These are phyloP conservation scores for Leccinum fallax DNA, from an alignment of 1,284 basidiomycete species.

Conservation along the genomic window DNA sequence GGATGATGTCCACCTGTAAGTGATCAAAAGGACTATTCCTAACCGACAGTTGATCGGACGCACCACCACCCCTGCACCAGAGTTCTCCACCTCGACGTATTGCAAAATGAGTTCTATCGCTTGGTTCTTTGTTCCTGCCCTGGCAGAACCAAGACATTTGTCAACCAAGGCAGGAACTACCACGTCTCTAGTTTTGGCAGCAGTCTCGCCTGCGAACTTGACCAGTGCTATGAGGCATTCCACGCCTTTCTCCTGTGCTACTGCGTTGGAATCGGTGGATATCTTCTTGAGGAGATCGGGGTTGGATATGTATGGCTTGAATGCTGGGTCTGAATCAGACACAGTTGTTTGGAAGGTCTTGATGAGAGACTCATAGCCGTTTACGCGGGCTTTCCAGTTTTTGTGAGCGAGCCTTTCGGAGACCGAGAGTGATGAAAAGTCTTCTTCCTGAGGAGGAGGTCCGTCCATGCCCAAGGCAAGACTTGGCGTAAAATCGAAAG, in stretches of 20 bases:
- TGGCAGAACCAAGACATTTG: constrained; percentile 91
- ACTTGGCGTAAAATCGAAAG: neutral
- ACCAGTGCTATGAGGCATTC: constrained; percentile 86
- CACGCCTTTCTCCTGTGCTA: constrained; percentile 97
- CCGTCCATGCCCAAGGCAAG: constrained; percentile 71
- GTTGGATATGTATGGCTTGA: constrained; percentile 84
- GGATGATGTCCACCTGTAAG: constrained; percentile 77
- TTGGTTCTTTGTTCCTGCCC: constrained; percentile 91
- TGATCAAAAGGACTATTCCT: constrained; percentile 23
- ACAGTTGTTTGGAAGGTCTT: constrained; percentile 86
- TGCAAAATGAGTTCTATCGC: constrained; percentile 86
- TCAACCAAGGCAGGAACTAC: constrained; percentile 92
- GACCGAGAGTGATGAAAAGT: constrained; percentile 84
- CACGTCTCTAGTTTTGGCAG: constrained; percentile 77
- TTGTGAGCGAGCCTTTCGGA: constrained; percentile 88
- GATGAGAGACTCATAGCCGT: constrained; percentile 88
- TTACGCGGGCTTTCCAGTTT: constrained; percentile 98
- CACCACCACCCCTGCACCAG: constrained; percentile 86
- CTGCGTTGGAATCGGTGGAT: constrained; percentile 90
- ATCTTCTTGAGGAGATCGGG: constrained; percentile 85
- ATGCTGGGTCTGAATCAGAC: constrained; percentile 92
- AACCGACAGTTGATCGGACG: constrained; percentile 43
- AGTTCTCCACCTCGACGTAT: constrained; percentile 94
- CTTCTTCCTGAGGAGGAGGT: constrained; percentile 88
- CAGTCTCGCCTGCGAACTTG: constrained; percentile 89